Conservation (phyloP, 495 filamentous ascomycete genomes). For the Schizothecium vesticola region DNA sequence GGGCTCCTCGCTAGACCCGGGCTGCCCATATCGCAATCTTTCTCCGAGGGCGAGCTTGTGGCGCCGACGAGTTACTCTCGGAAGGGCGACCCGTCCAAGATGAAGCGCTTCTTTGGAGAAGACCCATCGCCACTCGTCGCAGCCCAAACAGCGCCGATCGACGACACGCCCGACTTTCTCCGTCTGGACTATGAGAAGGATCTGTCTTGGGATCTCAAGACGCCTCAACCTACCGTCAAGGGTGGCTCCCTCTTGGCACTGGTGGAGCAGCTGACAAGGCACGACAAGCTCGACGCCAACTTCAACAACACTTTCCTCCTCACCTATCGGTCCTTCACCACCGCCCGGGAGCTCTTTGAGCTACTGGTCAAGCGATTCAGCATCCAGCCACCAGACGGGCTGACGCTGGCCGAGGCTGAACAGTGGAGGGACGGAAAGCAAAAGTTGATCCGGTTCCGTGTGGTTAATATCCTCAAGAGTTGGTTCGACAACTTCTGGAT, state of each 20-base stretch:
- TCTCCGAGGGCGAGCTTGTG: constrained; percentile 54
- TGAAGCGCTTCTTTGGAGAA: constrained; percentile 85
- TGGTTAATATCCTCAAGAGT: constrained; percentile 95
- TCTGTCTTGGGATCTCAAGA: constrained; percentile 80
- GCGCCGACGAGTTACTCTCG: constrained; percentile 51
- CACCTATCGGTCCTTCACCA: constrained; percentile 93
- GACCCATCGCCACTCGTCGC: constrained; percentile 49
- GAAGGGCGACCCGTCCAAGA: constrained; percentile 71
- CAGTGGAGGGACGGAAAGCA: constrained; percentile 91
- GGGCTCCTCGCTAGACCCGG: constrained; percentile 30
- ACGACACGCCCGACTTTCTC: constrained; percentile 78
- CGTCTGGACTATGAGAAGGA: constrained; percentile 86
- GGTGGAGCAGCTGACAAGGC: constrained; percentile 93
- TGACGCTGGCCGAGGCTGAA: constrained; percentile 70
- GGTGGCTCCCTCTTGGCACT: constrained; percentile 84
- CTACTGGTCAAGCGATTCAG: constrained; percentile 85
- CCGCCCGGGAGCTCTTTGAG: constrained; percentile 85
- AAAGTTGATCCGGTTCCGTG: constrained; percentile 87
- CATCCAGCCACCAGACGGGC: constrained; percentile 84
- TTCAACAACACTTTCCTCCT: constrained; percentile 98
- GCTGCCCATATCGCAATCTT: constrained; percentile 54
- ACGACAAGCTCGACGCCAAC: constrained; percentile 89
- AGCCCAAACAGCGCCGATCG: constrained; percentile 43
- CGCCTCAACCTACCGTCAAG: constrained; percentile 63
- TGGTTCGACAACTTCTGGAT: constrained; percentile 99